phyloP scores from a whole-genome alignment of 768 basidiomycete species.

The Lactifluus pinguis region DNA sequence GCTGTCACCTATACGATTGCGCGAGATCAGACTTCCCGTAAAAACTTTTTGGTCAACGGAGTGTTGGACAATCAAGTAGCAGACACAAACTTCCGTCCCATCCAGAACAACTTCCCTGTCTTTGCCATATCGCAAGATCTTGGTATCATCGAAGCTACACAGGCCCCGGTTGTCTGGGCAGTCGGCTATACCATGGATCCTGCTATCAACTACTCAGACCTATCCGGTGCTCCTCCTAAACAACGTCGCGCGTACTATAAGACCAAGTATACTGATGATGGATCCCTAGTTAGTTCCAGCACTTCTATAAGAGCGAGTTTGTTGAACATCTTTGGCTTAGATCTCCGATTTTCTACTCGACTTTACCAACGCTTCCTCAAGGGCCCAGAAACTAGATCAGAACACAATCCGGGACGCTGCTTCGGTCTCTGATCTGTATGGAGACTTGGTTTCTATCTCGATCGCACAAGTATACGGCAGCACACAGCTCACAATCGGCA shows the following conservation, averaged over 20 bases:
- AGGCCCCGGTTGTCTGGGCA: constrained; percentile 22
- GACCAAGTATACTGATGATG: constrained; percentile 26
- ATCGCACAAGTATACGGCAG: constrained; percentile 45
- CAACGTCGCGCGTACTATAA: constrained; percentile 35
- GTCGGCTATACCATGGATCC: constrained; percentile 25
- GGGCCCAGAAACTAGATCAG: constrained; percentile 39
- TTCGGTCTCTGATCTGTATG: constrained; percentile 42
- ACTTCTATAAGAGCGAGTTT: neutral
- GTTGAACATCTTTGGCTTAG: constrained; percentile 22
- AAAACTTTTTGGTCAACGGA: constrained; percentile 18
- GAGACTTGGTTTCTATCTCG: constrained; percentile 41
- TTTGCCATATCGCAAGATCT: constrained; percentile 24
- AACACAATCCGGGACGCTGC: constrained; percentile 38
- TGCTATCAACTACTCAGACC: constrained; percentile 24
- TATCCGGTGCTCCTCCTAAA: constrained; percentile 32
- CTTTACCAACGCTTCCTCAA: constrained; percentile 35
- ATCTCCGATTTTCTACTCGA: constrained; percentile 37
- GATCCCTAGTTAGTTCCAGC: constrained; percentile 21
- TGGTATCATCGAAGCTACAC: constrained; percentile 20
- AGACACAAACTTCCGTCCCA: constrained; percentile 9
- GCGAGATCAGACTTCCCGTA: constrained; percentile 9
- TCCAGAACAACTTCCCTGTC: constrained; percentile 16
- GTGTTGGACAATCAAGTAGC: constrained; percentile 6
- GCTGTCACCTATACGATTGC: constrained; percentile 16
- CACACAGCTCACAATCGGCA: constrained; percentile 46